Percentiles rank a stretch among this genome's conserved stretches.
These are phyloP conservation scores for Pleurotus giganteus DNA, from an alignment of 768 basidiomycete species.

Conservation along the genomic window DNA sequence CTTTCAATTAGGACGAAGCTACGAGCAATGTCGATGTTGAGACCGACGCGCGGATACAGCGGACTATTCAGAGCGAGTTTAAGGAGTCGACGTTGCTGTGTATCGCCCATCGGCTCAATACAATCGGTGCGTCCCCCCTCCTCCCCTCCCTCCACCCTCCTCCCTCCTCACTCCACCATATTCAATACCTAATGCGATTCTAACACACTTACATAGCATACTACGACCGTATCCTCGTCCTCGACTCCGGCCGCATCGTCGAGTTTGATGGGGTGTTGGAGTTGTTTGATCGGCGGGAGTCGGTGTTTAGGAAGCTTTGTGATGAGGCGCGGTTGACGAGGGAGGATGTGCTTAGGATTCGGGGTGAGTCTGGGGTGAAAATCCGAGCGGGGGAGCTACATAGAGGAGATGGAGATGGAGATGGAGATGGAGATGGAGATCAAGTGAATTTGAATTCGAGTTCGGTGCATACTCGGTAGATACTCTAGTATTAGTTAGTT, in stretches of 20 bases:
- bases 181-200: background rate
- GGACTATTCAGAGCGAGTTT: constrained; percentile 63
- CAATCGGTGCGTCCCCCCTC: constrained; percentile 39
- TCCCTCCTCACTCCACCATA: constrained; percentile 4
- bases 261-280: constrained; percentile 74
- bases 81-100: constrained; percentile 48
- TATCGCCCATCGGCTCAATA: constrained; percentile 59
- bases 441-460: no score
- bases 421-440: no score
- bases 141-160: constrained; percentile 1
- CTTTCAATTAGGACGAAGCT: constrained; percentile 67
- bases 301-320: constrained; percentile 69
- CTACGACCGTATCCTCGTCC: constrained; percentile 69
- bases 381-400: constrained; percentile 20
- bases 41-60: constrained; percentile 59
- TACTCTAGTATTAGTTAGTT: no score
- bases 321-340: constrained; percentile 57
- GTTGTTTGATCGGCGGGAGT: constrained; percentile 56
- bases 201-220: constrained; percentile 35
- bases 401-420: constrained; percentile 15
- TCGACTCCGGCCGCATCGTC: constrained; percentile 64
- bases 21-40: constrained; percentile 61
- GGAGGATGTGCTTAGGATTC: constrained; percentile 52
- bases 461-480: no score
- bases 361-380: constrained; percentile 20